Percentiles rank a stretch among this genome's conserved stretches.
Evolutionary conservation across 2,329 filamentous ascomycete species (phyloP).

Genomic region (Ceratocystis eucalypticola): DNA sequence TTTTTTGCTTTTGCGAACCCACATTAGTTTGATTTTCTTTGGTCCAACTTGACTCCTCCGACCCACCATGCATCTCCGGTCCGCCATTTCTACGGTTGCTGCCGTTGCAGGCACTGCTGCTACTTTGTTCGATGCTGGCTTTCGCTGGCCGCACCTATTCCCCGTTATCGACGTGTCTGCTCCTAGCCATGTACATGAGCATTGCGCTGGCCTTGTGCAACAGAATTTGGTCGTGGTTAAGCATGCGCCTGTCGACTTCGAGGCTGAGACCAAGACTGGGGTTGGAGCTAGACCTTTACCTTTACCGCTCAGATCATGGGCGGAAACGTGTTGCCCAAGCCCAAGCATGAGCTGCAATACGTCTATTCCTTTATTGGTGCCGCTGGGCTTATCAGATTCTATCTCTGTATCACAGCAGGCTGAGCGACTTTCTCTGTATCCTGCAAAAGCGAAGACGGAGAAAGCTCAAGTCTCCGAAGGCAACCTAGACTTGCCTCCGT

Average conservation of each 20-base stretch:
- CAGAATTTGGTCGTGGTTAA: slow-evolving; percentile 1
- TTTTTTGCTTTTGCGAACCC: not conserved
- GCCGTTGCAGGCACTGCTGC: slow-evolving; percentile 13
- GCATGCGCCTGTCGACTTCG: not conserved
- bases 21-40: no score
- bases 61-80: slow-evolving; percentile 11
- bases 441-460: not conserved
- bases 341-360: slow-evolving; percentile 13
- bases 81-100: slow-evolving; percentile 13
- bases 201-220: not conserved
- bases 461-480: not conserved
- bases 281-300: not conserved
- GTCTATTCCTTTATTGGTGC: slow-evolving; percentile 1
- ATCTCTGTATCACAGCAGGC: not conserved
- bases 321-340: slow-evolving; percentile 9
- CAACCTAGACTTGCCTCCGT: not conserved
- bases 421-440: not conserved
- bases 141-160: slow-evolving; percentile 2
- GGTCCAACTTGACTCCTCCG: not conserved
- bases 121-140: slow-evolving; percentile 13
- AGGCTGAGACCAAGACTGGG: not conserved
- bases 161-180: not conserved
- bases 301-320: not conserved
- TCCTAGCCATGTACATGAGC: not conserved
- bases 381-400: not conserved